A percentile compares a stretch with the other conserved stretches of the same genome.
phyloP scores from a whole-genome alignment of 352 stramenopile species.

The Pythium rishiriense region DNA sequence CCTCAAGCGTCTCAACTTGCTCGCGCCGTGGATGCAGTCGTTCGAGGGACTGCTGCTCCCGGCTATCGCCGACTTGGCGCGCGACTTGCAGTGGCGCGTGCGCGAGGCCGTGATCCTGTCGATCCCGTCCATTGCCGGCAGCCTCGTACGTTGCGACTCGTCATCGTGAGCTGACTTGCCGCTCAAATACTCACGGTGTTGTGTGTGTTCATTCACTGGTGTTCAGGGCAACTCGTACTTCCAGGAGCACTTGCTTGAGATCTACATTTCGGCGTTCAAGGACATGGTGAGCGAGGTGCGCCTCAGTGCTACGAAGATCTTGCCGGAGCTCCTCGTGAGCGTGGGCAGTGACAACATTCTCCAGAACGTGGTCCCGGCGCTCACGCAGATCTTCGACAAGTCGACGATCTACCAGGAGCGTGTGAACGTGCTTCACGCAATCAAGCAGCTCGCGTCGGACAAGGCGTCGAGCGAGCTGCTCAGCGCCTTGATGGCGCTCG shows the following conservation, averaged over 20 bases:
- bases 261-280: slow-evolving; percentile 90
- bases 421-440: slow-evolving; percentile 78
- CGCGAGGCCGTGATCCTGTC: slow-evolving; percentile 90
- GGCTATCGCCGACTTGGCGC: slow-evolving; percentile 90
- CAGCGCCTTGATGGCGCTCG: slow-evolving; percentile 56
- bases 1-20: slow-evolving; percentile 91
- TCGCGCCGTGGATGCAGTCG: slow-evolving; percentile 89
- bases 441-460: slow-evolving; percentile 74
- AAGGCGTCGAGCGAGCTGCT: slow-evolving; percentile 75
- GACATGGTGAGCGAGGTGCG: slow-evolving; percentile 95
- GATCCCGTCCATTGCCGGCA: slow-evolving; percentile 90
- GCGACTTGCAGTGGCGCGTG: slow-evolving; percentile 94
- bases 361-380: slow-evolving; percentile 77
- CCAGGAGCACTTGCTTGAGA: slow-evolving; percentile 85
- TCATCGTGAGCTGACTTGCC: slow-evolving; percentile 24
- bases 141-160: slow-evolving; percentile 51
- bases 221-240: slow-evolving; percentile 69
- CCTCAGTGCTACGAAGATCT: slow-evolving; percentile 90
- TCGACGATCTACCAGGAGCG: slow-evolving; percentile 88
- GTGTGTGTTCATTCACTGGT: slow-evolving; percentile 32
- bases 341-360: slow-evolving; percentile 83
- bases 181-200: too few relatives aligned
- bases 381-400: slow-evolving; percentile 82
- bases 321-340: slow-evolving; percentile 69
- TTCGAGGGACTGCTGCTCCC: slow-evolving; percentile 77